Conservation (phyloP, 768 basidiomycete genomes). For the Paxillus rubicundulus region DNA sequence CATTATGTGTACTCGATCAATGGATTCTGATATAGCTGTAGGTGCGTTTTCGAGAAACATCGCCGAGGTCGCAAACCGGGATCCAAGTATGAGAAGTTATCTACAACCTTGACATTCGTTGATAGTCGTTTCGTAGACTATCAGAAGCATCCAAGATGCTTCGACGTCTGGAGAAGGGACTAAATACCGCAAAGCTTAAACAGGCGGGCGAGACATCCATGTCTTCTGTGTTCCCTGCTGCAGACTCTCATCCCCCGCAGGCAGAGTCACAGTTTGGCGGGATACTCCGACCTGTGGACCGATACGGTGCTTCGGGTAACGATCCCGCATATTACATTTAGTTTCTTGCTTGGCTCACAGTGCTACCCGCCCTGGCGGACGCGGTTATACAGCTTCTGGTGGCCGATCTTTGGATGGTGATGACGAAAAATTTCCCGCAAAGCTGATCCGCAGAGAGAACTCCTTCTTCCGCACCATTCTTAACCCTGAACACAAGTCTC, state of each 20-base stretch:
- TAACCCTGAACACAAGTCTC: slow-evolving; percentile 59
- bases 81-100: slow-evolving; percentile 61
- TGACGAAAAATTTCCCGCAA: slow-evolving; percentile 72
- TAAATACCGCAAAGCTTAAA: slow-evolving; percentile 75
- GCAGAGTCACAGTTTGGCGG: slow-evolving; percentile 27
- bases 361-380: neutral
- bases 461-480: slow-evolving; percentile 84
- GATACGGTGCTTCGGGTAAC: slow-evolving; percentile 30
- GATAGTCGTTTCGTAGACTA: slow-evolving; percentile 45
- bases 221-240: slow-evolving; percentile 34
- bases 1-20: slow-evolving; percentile 4
- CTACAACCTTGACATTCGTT: slow-evolving; percentile 3
- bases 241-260: slow-evolving; percentile 27
- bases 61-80: slow-evolving; percentile 85
- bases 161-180: slow-evolving; percentile 79
- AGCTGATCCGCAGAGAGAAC: slow-evolving; percentile 72
- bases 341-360: slow-evolving; percentile 3
- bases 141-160: slow-evolving; percentile 91
- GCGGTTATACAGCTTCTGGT: slow-evolving; percentile 18
- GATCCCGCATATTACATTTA: neutral
- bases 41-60: slow-evolving; percentile 87
- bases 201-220: slow-evolving; percentile 39
- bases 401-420: slow-evolving; percentile 39
- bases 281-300: slow-evolving; percentile 30
- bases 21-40: slow-evolving; percentile 30